Evolutionary conservation across 2,329 filamentous ascomycete species (phyloP).

Genomic region (Botrytis paeoniae): DNA sequence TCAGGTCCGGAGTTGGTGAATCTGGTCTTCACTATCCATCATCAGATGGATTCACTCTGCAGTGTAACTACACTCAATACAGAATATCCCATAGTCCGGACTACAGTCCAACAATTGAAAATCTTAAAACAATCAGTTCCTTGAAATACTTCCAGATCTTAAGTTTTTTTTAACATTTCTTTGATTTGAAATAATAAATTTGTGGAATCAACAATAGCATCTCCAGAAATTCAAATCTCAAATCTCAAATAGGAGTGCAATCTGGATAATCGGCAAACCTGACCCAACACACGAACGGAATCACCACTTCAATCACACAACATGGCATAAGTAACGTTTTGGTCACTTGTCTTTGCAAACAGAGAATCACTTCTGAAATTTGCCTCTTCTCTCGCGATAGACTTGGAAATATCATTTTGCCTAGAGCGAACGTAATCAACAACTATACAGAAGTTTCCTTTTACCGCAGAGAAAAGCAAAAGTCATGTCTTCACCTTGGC

Average conservation of each 20-base stretch:
- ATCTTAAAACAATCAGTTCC: not conserved
- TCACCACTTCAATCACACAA: conserved; percentile 1
- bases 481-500: conserved; percentile 6
- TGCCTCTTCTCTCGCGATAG: not conserved
- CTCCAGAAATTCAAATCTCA: not conserved
- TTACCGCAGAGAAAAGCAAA: not conserved
- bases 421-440: not conserved
- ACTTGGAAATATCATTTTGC: not conserved
- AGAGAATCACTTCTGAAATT: not conserved
- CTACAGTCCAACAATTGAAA: not conserved
- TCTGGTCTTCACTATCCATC: not conserved
- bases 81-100: not conserved
- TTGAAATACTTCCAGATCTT: not conserved
- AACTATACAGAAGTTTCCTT: not conserved
- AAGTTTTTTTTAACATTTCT: not conserved
- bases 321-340: not conserved
- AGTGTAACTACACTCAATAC: conserved; percentile 11
- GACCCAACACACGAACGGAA: not conserved
- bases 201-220: not conserved
- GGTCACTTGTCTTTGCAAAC: not conserved
- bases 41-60: conserved; percentile 4
- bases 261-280: not conserved
- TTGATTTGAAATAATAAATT: not conserved
- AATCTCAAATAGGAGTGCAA: not conserved
- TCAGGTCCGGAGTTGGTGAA: not conserved